Conservation (phyloP, 805 yeast genomes). For the Naumovozyma castellii region DNA sequence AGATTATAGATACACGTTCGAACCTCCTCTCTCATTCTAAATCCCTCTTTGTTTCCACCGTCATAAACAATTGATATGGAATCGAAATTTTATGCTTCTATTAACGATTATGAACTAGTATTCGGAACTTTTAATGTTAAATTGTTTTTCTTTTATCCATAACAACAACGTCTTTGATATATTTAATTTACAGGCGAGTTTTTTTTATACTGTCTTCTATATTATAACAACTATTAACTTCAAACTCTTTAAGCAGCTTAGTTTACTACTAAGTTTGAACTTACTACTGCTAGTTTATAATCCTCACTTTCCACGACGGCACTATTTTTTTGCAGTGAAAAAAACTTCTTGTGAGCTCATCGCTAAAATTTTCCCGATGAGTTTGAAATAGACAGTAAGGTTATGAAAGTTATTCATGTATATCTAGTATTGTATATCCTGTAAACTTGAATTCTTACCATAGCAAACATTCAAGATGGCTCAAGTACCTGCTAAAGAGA, state of each 20-base stretch:
- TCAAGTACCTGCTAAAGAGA: conserved; percentile 12
- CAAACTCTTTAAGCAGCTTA: too few species aligned
- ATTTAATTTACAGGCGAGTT: neutral
- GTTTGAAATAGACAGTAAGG: neutral
- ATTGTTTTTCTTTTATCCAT: neutral
- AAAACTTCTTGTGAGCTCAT: neutral
- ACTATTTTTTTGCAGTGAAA: too few species aligned
- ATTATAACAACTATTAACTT: neutral
- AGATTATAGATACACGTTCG: conserved; percentile 10
- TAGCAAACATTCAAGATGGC: conserved; percentile 15
- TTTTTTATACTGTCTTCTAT: neutral
- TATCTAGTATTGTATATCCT: too few species aligned
- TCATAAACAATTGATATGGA: neutral
- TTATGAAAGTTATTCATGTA: neutral
- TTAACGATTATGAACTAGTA: neutral
- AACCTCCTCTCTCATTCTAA: neutral
- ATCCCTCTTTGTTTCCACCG: neutral
- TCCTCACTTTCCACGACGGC: neutral
- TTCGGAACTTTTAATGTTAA: neutral
- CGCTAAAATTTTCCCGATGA: neutral
- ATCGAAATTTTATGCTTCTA: neutral
- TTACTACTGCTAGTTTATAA: neutral
- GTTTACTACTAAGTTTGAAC: too few species aligned
- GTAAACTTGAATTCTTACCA: too few species aligned
- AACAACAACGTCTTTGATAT: neutral